Evolutionary conservation across 169 alveolate genomes (phyloP).

Genomic region (Eimeria praecox): DNA sequence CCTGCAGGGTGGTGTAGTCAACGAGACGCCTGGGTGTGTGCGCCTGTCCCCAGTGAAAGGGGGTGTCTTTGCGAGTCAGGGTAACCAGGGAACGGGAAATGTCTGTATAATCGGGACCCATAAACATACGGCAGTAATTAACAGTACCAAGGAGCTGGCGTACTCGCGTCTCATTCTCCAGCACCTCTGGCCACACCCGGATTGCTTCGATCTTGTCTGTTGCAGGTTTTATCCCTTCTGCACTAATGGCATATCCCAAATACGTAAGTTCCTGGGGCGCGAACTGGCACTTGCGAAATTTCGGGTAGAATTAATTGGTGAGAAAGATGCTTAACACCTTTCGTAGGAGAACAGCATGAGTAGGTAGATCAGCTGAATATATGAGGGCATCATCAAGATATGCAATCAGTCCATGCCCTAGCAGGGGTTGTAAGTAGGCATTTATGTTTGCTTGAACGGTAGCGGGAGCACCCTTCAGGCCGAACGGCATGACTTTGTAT

Average conservation of each 20-base stretch:
- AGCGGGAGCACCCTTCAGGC: no score
- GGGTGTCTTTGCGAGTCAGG: not conserved
- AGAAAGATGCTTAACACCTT: no score
- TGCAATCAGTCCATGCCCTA: no score
- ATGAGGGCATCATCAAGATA: no score
- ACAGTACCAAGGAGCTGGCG: not conserved
- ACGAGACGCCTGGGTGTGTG: not conserved
- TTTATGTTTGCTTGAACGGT: no score
- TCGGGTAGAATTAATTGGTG: not conserved
- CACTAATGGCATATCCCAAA: not conserved
- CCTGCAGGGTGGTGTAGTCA: conserved; percentile 8
- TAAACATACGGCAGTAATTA: not conserved
- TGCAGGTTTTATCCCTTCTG: not conserved
- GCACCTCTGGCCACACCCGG: conserved; percentile 14
- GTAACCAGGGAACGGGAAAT: not conserved
- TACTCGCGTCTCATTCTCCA: conserved; percentile 36
- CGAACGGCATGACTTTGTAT: no score
- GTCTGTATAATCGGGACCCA: not conserved
- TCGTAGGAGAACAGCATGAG: no score
- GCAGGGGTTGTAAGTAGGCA: no score
- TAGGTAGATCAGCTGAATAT: no score
- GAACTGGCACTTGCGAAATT: not conserved
- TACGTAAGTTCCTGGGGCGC: not conserved
- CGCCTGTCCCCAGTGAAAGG: not conserved
- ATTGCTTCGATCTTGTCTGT: conserved; percentile 1